Evolutionary conservation across 495 filamentous ascomycete species (phyloP).

Genomic region (Oidiodendron maius): DNA sequence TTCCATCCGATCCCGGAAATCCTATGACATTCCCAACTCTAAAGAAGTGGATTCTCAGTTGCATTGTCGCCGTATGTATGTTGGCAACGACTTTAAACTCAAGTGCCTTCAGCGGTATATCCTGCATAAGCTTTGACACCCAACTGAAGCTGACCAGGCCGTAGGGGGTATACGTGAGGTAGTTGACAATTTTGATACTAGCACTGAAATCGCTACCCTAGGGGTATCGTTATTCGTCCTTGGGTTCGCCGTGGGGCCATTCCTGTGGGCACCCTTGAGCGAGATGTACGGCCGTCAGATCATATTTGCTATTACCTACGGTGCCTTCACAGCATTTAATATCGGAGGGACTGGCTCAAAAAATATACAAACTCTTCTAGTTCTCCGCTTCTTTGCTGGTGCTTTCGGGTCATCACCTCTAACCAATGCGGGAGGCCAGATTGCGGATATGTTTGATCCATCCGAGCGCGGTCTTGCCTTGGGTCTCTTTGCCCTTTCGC

Average conservation of each 20-base stretch:
- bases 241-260: conserved; percentile 42
- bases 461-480: conserved; percentile 58
- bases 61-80: conserved; percentile 59
- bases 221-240: conserved; percentile 45
- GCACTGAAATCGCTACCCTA: conserved; percentile 34
- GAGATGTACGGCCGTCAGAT: conserved; percentile 73
- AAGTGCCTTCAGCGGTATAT: background rate
- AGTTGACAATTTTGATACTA: conserved; percentile 34
- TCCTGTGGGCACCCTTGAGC: conserved; percentile 37
- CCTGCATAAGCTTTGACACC: background rate
- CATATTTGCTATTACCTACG: conserved; percentile 60
- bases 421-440: conserved; percentile 69
- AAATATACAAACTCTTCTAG: conserved; percentile 59
- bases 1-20: conserved; percentile 65
- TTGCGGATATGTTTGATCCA: conserved; percentile 67
- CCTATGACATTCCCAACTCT: conserved; percentile 55
- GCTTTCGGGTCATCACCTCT: conserved; percentile 70
- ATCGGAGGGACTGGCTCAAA: conserved; percentile 55
- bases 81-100: conserved; percentile 66
- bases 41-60: conserved; percentile 69
- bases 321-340: conserved; percentile 62
- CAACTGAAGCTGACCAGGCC: conserved; percentile 36
- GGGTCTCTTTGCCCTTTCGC: conserved; percentile 58
- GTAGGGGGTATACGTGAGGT: conserved; percentile 30
- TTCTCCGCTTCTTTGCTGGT: conserved; percentile 74